Conservation (phyloP, 202 grass and related monocot species). For the Schoenoplectus tabernaemontani region DNA sequence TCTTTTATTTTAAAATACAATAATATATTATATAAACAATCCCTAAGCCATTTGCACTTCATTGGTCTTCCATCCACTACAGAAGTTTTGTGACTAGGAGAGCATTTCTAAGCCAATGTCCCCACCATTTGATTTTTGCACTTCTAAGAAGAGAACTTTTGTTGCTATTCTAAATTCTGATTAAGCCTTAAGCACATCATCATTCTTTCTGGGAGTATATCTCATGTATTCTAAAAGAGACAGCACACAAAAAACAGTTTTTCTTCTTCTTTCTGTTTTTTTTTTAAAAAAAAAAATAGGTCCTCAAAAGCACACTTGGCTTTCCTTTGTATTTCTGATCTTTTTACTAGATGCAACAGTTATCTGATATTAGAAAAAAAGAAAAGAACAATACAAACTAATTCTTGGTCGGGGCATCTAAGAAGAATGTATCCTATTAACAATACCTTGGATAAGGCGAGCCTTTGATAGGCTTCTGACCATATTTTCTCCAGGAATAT, state of each 20-base stretch:
- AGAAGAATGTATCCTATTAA: neutral
- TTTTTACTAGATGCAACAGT: neutral
- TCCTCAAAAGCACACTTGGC: neutral
- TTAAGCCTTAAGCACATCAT: neutral
- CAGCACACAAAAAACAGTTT: neutral
- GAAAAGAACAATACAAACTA: neutral
- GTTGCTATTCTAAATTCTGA: neutral
- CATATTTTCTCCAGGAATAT: constrained; percentile 98
- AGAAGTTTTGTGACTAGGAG: neutral
- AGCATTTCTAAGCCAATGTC: neutral
- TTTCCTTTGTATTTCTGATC: neutral
- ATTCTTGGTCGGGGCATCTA: neutral
- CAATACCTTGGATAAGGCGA: constrained; percentile 95
- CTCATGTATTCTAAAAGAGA: neutral
- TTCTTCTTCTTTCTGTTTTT: neutral
- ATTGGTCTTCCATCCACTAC: neutral
- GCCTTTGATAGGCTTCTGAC: constrained; percentile 97
- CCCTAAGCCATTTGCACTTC: neutral
- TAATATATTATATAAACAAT: neutral
- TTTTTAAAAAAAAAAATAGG: neutral
- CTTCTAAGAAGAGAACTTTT: too few species aligned
- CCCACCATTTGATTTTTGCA: neutral
- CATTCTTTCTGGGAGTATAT: neutral
- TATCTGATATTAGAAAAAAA: neutral
- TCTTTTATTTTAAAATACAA: neutral